These are phyloP conservation scores for Rhodosporidiobolus sp. DNA, from an alignment of 768 basidiomycete genomes.

Conservation along the genomic window DNA sequence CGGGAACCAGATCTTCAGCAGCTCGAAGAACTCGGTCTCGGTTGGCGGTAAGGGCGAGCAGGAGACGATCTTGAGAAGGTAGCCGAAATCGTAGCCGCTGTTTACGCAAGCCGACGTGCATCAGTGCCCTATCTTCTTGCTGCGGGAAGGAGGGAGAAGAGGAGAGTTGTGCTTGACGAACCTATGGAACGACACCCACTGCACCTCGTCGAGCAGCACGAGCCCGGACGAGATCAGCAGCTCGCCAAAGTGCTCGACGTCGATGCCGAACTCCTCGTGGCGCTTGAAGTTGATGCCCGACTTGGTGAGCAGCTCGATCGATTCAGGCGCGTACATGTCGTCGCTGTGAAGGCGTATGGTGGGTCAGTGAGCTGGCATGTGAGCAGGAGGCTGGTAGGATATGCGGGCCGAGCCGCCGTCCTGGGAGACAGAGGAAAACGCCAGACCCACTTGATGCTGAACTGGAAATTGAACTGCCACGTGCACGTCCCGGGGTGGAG, in stretches of 20 bases:
- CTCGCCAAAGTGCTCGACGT: conserved; percentile 92
- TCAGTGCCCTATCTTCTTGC: neutral
- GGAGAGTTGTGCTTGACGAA: conserved; percentile 52
- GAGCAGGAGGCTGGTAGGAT: too few relatives aligned
- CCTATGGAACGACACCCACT: conserved; percentile 99
- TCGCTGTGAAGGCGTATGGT: conserved; percentile 72
- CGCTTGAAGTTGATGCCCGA: conserved; percentile 93
- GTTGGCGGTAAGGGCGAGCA: conserved; percentile 76
- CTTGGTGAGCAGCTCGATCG: conserved; percentile 87
- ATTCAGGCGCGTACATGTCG: conserved; percentile 98
- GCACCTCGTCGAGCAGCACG: conserved; percentile 80
- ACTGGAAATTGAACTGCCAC: conserved; percentile 99
- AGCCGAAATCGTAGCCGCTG: conserved; percentile 98
- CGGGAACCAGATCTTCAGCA: conserved; percentile 88
- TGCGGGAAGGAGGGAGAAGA: neutral
- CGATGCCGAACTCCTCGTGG: conserved; percentile 86
- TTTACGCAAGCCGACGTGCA: rapidly evolving
- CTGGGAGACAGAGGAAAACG: too few relatives aligned
- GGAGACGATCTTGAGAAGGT: conserved; percentile 85
- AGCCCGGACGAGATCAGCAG: conserved; percentile 93
- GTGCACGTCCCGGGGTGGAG: conserved; percentile 84
- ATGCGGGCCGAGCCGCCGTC: too few relatives aligned
- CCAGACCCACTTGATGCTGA: conserved; percentile 69
- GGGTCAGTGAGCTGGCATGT: too few relatives aligned
- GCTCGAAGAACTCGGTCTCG: conserved; percentile 85